These are phyloP conservation scores for Puccinia novopanici DNA, from an alignment of 1,284 basidiomycete species.

Conservation along the genomic window DNA sequence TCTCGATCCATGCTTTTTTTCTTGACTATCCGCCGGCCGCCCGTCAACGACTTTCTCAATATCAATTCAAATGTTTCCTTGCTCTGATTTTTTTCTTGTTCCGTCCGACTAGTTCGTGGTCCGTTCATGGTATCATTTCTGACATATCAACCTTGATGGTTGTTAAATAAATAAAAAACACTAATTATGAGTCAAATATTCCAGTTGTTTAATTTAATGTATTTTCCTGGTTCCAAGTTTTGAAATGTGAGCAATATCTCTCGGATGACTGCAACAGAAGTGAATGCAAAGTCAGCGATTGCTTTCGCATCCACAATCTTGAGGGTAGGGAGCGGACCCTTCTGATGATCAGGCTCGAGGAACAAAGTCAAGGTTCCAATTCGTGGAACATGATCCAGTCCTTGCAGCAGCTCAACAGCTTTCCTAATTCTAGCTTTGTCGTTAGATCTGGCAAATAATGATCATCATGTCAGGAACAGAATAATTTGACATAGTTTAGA, in stretches of 20 bases:
- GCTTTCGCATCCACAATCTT: background rate
- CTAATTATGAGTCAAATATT: background rate
- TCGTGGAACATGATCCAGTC: conserved; percentile 17
- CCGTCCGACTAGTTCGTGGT: background rate
- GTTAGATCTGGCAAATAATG: conserved; percentile 1
- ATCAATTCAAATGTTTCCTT: background rate
- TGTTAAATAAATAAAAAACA: background rate
- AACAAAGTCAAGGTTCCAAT: conserved; percentile 33
- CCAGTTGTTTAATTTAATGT: conserved; percentile 18
- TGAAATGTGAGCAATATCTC: conserved; percentile 7
- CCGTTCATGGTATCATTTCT: background rate
- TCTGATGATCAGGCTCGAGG: conserved; percentile 10
- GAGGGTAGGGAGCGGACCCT: background rate
- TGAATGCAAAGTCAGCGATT: background rate
- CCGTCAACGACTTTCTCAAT: background rate
- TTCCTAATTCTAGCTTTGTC: background rate
- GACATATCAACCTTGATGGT: background rate
- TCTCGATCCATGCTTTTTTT: background rate
- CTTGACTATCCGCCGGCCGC: background rate
- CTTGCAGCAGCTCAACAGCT: conserved; percentile 5
- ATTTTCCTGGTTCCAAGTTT: background rate
- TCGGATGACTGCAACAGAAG: conserved; percentile 12
- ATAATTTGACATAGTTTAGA: background rate
- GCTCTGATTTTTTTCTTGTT: background rate
- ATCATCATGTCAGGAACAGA: background rate